Base-by-base conservation (phyloP, 1,284 basidiomycete species). In the Boletus holoroseus region DNA sequence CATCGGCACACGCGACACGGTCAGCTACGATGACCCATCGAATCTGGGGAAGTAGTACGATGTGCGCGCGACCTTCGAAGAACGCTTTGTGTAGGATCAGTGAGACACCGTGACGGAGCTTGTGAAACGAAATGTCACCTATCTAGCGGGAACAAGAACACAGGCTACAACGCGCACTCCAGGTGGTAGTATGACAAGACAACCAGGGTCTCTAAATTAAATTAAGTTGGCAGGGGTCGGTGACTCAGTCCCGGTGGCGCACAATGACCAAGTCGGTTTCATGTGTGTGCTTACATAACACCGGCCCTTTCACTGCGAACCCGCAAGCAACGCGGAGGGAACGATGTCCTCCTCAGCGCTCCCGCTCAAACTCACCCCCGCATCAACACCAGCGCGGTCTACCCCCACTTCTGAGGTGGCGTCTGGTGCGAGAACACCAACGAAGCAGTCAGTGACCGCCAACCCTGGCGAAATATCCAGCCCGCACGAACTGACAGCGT, bases 401-500 rank as follows among this genome's bases (percentile, higher is more conserved):
- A 53, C 55, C 11, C 71, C 75, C 16, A 58, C 56, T 36, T 73
- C 61, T 2, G 62, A 64, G 2, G 54, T 39, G 47, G 53, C 55
- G 47, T 53, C 77, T 38, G 73, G 70, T 50, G 71, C 76, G 46
- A 76, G 71, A 58, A 78, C 76, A 16, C 76, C 77, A 27, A 70
- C 74, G 42, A 67, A 72, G 41, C 68, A 68, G 22, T 58, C 66
- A 15, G 52, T 58, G n/a, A 49, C 62, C 11, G 55, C 70, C 20
- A 72, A 69, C 47, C 71, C 77, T 3, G 66, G 68, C 49, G 84
- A 87, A 60, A 88, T 88, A 38, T 87, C 86, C 2, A 88, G 85
- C 58, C 88, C 88, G 3, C 88, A 91, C 63, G 88, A 91, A 62
- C 68, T 91, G 55, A 91, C 88, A 24, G 86, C 85, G 24, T 91